These are phyloP conservation scores for Rhynchospora tenuis DNA, from an alignment of 176 grass and related monocot genomes.

Conservation along the genomic window DNA sequence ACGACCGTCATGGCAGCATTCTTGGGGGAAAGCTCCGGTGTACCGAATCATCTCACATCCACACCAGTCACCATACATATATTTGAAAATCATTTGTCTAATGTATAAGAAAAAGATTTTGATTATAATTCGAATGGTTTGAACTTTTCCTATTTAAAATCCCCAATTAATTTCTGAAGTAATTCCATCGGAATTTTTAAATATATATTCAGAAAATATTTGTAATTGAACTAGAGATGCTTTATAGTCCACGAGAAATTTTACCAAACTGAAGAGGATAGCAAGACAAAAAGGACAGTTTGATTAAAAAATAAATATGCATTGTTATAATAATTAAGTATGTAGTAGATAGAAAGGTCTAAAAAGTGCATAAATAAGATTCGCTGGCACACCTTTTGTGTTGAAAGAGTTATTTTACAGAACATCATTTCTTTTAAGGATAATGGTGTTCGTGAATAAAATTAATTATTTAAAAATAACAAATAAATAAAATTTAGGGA, in stretches of 20 bases:
- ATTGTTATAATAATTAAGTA: no score
- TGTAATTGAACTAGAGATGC: no score
- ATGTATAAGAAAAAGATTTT: no score
- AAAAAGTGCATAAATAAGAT: no score
- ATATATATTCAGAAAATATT: no score
- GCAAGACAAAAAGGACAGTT: no score
- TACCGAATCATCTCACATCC: background rate
- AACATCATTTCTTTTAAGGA: background rate
- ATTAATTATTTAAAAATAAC: background rate
- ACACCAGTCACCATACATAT: background rate
- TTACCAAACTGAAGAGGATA: no score
- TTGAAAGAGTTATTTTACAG: background rate
- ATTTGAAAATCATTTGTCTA: background rate
- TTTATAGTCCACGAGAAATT: no score
- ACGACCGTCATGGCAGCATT: conserved; percentile 6
- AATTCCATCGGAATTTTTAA: background rate
- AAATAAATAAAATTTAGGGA: no score
- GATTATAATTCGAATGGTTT: background rate
- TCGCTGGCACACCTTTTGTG: background rate
- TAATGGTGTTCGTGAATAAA: background rate
- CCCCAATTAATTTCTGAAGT: background rate
- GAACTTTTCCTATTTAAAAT: background rate
- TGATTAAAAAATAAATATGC: no score
- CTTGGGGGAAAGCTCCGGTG: background rate
- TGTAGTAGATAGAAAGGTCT: no score